A percentile compares a stretch with the other conserved stretches of the same genome.
Evolutionary conservation across 495 filamentous ascomycete species (phyloP).

Genomic region (Hyaloscypha bicolor): DNA sequence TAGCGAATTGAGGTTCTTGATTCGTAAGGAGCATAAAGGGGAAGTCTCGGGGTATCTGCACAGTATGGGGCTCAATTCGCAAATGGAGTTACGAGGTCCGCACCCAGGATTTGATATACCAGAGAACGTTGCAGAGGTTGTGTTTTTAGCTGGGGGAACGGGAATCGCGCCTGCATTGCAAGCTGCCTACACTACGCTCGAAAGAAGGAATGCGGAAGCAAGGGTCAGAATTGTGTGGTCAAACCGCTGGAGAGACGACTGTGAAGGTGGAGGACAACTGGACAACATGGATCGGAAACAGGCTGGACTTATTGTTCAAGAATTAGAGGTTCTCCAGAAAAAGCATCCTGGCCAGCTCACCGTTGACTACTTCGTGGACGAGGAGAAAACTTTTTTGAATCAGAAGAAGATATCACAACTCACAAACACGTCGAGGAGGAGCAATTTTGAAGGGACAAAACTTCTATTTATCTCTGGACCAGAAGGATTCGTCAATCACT

Average conservation of each 20-base stretch:
- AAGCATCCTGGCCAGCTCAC: constrained; percentile 56
- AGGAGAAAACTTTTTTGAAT: constrained; percentile 66
- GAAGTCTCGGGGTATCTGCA: constrained; percentile 59
- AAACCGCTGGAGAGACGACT: constrained; percentile 60
- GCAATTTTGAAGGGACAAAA: constrained; percentile 36
- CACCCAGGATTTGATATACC: constrained; percentile 67
- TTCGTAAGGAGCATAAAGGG: constrained; percentile 55
- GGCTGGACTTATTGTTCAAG: constrained; percentile 50
- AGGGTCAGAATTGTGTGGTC: constrained; percentile 70
- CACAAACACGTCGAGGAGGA: not conserved
- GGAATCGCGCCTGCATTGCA: constrained; percentile 92
- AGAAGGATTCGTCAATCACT: constrained; percentile 81
- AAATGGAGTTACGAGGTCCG: constrained; percentile 78
- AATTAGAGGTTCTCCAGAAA: constrained; percentile 61
- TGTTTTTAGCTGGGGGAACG: constrained; percentile 92
- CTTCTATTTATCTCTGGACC: constrained; percentile 84
- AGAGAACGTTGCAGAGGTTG: constrained; percentile 46
- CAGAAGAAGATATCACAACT: constrained; percentile 45
- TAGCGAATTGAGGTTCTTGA: constrained; percentile 54
- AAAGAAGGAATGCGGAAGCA: constrained; percentile 31
- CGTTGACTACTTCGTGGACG: constrained; percentile 78
- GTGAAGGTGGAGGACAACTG: constrained; percentile 43
- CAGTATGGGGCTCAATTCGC: constrained; percentile 56
- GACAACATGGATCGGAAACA: constrained; percentile 24
- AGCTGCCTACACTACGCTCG: constrained; percentile 62